Conservation (phyloP, 805 yeast genomes). For the Candida orba region DNA sequence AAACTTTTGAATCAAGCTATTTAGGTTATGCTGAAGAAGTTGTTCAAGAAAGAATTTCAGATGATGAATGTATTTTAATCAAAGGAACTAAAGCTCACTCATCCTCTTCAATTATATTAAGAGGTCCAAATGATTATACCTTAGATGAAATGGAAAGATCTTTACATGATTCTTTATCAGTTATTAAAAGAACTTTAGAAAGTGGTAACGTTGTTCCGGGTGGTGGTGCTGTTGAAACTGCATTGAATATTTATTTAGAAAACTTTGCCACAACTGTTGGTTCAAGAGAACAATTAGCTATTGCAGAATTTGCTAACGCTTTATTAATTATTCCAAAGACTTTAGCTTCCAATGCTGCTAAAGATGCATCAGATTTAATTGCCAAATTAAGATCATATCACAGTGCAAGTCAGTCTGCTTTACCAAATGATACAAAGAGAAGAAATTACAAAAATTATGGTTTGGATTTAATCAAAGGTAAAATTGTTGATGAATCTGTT, state of each 20-base stretch:
- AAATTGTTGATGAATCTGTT: constrained; percentile 75
- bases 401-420: constrained; percentile 86
- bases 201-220: constrained; percentile 95
- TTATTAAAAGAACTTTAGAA: constrained; percentile 92
- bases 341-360: constrained; percentile 94
- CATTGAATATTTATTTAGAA: constrained; percentile 88
- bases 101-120: constrained; percentile 80
- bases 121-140: constrained; percentile 94
- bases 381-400: constrained; percentile 95
- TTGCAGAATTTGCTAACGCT: constrained; percentile 93
- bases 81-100: constrained; percentile 93
- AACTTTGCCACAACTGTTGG: constrained; percentile 98
- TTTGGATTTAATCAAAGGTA: constrained; percentile 84
- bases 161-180: constrained; percentile 86
- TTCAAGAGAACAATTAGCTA: constrained; percentile 94
- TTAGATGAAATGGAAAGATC: constrained; percentile 99
- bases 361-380: constrained; percentile 89
- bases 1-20: constrained; percentile 68
- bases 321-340: constrained; percentile 92
- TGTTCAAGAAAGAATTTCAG: constrained; percentile 79
- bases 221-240: constrained; percentile 98
- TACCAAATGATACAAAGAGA: constrained; percentile 76
- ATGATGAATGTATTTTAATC: constrained; percentile 94
- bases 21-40: constrained; percentile 93
- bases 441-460: constrained; percentile 88